These are phyloP conservation scores for Filobasidium wieringae DNA, from an alignment of 768 basidiomycete genomes.

Conservation along the genomic window DNA sequence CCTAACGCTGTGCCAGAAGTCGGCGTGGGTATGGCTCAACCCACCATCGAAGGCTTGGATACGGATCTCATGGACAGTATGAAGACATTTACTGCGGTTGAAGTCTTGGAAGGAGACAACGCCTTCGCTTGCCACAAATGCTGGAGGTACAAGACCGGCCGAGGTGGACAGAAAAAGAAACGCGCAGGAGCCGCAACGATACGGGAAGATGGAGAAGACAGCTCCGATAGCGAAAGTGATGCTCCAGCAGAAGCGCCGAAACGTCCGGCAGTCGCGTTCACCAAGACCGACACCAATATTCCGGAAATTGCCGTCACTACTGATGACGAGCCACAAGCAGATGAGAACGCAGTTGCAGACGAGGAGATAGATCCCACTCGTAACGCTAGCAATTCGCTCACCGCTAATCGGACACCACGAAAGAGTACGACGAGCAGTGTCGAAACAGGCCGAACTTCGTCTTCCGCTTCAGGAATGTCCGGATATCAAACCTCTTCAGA, in stretches of 20 bases:
- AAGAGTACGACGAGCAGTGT: not conserved
- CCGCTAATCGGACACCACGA: not conserved
- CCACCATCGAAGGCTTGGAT: conserved; percentile 17
- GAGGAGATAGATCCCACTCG: not conserved
- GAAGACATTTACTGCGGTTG: conserved; percentile 81
- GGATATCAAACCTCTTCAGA: conserved; percentile 11
- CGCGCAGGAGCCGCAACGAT: not conserved
- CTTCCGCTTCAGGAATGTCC: not conserved
- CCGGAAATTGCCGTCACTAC: conserved; percentile 4
- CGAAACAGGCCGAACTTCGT: not conserved
- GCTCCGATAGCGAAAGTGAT: not conserved
- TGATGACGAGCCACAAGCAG: not conserved
- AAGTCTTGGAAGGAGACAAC: conserved; percentile 84
- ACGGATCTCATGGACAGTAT: conserved; percentile 53
- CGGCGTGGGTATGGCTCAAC: conserved; percentile 37
- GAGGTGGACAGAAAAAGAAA: conserved; percentile 6
- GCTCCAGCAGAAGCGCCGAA: not conserved
- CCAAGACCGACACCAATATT: not conserved
- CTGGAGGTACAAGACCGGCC: conserved; percentile 66
- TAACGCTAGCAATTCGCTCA: not conserved
- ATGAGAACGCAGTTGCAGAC: no score
- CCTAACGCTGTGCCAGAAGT: conserved; percentile 35
- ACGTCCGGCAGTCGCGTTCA: not conserved
- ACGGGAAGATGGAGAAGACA: conserved; percentile 14
- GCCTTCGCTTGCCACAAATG: conserved; percentile 85